These are phyloP conservation scores for Penicillium taxi DNA, from an alignment of 495 filamentous ascomycete genomes.

Conservation along the genomic window DNA sequence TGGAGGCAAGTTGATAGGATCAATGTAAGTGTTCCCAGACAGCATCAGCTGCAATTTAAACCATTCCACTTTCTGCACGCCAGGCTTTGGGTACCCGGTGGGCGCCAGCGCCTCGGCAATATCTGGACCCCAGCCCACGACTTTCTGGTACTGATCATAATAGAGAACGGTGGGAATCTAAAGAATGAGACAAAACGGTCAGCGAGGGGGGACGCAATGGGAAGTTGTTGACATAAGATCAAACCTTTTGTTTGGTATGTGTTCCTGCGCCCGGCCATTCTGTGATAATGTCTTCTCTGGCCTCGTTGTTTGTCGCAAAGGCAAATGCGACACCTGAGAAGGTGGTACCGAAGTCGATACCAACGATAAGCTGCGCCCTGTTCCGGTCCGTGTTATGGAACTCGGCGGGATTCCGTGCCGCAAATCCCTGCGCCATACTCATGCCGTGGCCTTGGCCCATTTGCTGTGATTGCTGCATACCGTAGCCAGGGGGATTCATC, in stretches of 20 bases:
- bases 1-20: slow-evolving; percentile 71
- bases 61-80: slow-evolving; percentile 78
- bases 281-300: slow-evolving; percentile 70
- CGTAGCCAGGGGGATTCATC: slow-evolving; percentile 45
- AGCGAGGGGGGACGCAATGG: not conserved
- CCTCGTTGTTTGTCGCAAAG: slow-evolving; percentile 70
- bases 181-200: slow-evolving; percentile 1
- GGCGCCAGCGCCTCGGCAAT: slow-evolving; percentile 72
- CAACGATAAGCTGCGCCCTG: slow-evolving; percentile 63
- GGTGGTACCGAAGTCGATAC: slow-evolving; percentile 70
- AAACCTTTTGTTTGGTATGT: slow-evolving; percentile 69
- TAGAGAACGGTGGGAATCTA: slow-evolving; percentile 76
- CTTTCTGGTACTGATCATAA: slow-evolving; percentile 76
- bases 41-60: slow-evolving; percentile 80
- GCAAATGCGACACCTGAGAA: slow-evolving; percentile 76
- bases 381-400: slow-evolving; percentile 76
- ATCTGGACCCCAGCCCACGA: slow-evolving; percentile 74
- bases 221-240: not conserved
- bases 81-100: slow-evolving; percentile 70
- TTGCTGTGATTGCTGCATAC: slow-evolving; percentile 33
- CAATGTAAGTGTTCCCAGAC: slow-evolving; percentile 73
- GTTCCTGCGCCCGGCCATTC: slow-evolving; percentile 75
- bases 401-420: slow-evolving; percentile 51
- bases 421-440: slow-evolving; percentile 38
- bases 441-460: slow-evolving; percentile 37